These are phyloP conservation scores for Kalmusia sp. DNA, from an alignment of 2,329 filamentous ascomycete genomes.

Conservation along the genomic window DNA sequence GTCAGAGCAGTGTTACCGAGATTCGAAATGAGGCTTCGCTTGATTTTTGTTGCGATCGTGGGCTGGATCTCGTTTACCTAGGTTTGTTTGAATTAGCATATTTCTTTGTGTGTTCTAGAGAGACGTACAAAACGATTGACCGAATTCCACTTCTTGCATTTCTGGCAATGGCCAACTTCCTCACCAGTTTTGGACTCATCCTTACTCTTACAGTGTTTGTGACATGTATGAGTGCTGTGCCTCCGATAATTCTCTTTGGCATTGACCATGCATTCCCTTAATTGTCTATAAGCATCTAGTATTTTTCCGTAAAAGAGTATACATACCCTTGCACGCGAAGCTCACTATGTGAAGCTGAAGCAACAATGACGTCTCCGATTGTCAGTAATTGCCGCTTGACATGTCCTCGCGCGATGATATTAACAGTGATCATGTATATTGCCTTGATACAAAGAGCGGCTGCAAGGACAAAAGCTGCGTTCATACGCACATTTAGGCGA, in stretches of 20 bases:
- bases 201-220: conserved; percentile 36
- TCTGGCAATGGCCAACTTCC: conserved; percentile 42
- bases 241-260: conserved; percentile 33
- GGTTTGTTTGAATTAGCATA: conserved; percentile 30
- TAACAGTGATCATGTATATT: conserved; percentile 38
- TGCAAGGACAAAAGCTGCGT: conserved; percentile 35
- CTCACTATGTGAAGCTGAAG: conserved; percentile 34
- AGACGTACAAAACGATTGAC: background rate
- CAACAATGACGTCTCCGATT: conserved; percentile 39
- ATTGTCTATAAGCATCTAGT: background rate
- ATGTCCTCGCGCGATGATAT: conserved; percentile 30
- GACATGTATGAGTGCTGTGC: conserved; percentile 32
- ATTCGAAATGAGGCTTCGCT: conserved; percentile 37
- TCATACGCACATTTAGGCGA: conserved; percentile 41
- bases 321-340: conserved; percentile 34
- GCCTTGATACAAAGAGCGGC: conserved; percentile 33
- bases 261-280: conserved; percentile 42
- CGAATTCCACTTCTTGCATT: conserved; percentile 35
- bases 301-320: background rate
- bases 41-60: conserved; percentile 39
- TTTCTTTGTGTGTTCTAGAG: conserved; percentile 17
- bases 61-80: conserved; percentile 30
- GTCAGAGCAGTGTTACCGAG: conserved; percentile 39
- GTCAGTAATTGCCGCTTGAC: conserved; percentile 38
- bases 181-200: conserved; percentile 32